Conservation (phyloP, 2,329 filamentous ascomycete species). For the Cladophialophora psammophila region DNA sequence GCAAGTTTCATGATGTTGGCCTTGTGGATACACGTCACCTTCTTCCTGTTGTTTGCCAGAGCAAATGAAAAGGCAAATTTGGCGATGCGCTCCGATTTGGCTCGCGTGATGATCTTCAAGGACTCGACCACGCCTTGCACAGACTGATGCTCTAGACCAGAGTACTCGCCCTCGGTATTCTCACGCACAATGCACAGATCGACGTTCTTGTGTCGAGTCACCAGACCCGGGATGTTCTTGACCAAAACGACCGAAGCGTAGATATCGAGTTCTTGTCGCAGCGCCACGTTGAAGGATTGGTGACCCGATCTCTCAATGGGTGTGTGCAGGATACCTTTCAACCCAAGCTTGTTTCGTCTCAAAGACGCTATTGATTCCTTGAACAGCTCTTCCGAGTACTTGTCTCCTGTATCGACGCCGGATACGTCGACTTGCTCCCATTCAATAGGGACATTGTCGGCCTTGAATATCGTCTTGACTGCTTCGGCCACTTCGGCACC, state of each 20-base stretch:
- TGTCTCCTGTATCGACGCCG: conserved; percentile 82
- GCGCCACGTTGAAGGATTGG: conserved; percentile 99
- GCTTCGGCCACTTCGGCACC: conserved; percentile 97
- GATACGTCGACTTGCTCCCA: conserved; percentile 99
- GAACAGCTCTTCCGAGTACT: conserved; percentile 93
- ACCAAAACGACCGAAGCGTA: conserved; percentile 97
- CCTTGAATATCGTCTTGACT: conserved; percentile 99
- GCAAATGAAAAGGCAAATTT: conserved; percentile 99
- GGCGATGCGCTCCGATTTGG: conserved; percentile 98
- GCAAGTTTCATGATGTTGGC: conserved; percentile 99
- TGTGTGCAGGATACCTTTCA: conserved; percentile 99
- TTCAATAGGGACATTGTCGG: conserved; percentile 96
- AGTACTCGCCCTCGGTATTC: conserved; percentile 99
- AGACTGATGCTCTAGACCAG: conserved; percentile 97
- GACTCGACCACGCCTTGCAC: conserved; percentile 97
- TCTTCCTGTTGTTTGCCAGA: conserved; percentile 97
- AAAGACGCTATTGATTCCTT: conserved; percentile 93
- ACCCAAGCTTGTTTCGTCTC: conserved; percentile 96
- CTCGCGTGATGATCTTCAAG: conserved; percentile 99
- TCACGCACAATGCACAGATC: conserved; percentile 99
- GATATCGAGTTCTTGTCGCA: conserved; percentile 99
- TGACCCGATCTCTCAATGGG: conserved; percentile 96
- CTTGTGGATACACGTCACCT: conserved; percentile 99
- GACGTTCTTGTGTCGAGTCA: conserved; percentile 95
- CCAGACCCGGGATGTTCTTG: conserved; percentile 99